Conservation (phyloP, 2,329 filamentous ascomycete species). For the Grosmannia huntii region DNA sequence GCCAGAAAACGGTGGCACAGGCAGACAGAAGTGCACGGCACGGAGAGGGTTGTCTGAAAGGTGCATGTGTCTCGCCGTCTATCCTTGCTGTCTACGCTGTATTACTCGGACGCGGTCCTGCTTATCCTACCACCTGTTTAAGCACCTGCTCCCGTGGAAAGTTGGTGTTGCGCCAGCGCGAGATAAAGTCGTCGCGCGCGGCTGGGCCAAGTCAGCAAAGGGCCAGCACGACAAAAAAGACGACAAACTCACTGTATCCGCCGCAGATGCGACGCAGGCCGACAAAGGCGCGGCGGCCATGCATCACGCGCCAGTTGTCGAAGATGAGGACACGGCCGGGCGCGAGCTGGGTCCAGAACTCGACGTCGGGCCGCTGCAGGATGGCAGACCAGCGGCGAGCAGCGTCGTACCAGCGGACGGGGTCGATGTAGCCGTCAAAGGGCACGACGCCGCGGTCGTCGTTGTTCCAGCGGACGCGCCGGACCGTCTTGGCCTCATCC, state of each 20-base stretch:
- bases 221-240: neutral
- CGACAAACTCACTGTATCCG: constrained; percentile 57
- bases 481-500: constrained; percentile 25
- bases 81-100: neutral
- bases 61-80: neutral
- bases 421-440: constrained; percentile 26
- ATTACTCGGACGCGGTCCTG: neutral
- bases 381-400: constrained; percentile 63
- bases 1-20: neutral
- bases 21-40: too few species aligned
- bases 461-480: constrained; percentile 82
- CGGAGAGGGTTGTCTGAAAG: too few species aligned
- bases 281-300: constrained; percentile 72
- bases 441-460: constrained; percentile 67
- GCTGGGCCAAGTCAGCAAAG: constrained; percentile 32
- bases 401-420: constrained; percentile 63
- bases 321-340: constrained; percentile 78
- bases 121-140: constrained; percentile 17
- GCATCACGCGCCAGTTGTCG: constrained; percentile 90
- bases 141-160: constrained; percentile 35
- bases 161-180: constrained; percentile 62
- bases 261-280: constrained; percentile 83
- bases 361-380: constrained; percentile 47
- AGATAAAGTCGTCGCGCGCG: constrained; percentile 69
- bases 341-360: constrained; percentile 70